Conservation (phyloP, 2,329 filamentous ascomycete species). For the Cordyceps cateniannulata region DNA sequence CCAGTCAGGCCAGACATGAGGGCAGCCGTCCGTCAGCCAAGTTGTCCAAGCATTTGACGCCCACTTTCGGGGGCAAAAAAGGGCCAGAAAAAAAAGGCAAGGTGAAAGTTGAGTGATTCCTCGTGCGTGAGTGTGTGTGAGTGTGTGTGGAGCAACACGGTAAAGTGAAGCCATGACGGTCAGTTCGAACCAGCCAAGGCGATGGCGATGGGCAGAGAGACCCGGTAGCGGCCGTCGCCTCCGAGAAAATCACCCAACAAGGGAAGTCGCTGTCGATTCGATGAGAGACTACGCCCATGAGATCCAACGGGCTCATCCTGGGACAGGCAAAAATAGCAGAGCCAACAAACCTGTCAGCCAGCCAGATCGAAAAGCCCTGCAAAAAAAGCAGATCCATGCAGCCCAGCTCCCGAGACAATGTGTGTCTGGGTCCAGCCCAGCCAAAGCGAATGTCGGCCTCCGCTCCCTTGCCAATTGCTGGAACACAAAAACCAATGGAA, state of each 20-base stretch:
- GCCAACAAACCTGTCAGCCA: background rate
- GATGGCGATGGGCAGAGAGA: background rate
- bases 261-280: background rate
- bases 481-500: conserved; percentile 10
- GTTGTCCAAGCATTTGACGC: background rate
- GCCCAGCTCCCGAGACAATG: background rate
- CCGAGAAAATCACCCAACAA: background rate
- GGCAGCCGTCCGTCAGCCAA: background rate
- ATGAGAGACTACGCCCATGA: background rate
- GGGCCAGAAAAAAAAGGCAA: background rate
- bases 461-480: background rate
- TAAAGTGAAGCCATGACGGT: background rate
- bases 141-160: conserved; percentile 1
- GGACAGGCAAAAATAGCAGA: no score
- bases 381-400: background rate
- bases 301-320: background rate
- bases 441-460: conserved; percentile 4
- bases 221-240: background rate
- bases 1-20: background rate
- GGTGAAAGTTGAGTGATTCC: background rate
- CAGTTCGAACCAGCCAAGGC: background rate
- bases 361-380: background rate
- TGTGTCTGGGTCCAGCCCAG: conserved; percentile 3
- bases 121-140: background rate
- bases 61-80: background rate